Evolutionary conservation across 23 red algal species (phyloP).

Genomic region (Gracilaria domingensis): DNA sequence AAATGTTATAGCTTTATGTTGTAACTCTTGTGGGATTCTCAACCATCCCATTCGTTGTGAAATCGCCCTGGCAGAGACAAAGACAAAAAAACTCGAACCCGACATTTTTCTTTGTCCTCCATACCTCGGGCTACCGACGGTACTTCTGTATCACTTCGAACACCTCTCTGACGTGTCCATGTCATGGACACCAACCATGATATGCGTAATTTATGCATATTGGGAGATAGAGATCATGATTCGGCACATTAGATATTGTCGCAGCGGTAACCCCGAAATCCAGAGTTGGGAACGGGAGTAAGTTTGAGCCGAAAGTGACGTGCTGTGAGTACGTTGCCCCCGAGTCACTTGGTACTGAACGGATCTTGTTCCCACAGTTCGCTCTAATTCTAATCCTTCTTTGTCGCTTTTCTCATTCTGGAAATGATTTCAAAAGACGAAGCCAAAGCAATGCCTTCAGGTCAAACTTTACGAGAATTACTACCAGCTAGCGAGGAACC

Average conservation of each 20-base stretch:
- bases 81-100: not conserved
- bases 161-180: slow-evolving; percentile 33
- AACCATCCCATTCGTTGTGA: too few relatives aligned
- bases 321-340: not conserved
- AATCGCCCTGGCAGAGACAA: too few relatives aligned
- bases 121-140: not conserved
- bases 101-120: slow-evolving; percentile 18
- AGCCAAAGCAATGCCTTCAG: not conserved
- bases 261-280: not conserved
- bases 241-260: not conserved
- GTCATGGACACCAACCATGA: not conserved
- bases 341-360: not conserved
- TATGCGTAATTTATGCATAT: slow-evolving; percentile 22
- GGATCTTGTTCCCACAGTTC: not conserved
- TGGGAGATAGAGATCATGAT: slow-evolving; percentile 22
- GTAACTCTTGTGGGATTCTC: too few relatives aligned
- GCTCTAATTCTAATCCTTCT: not conserved
- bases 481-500: slow-evolving; percentile 10
- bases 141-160: slow-evolving; percentile 18
- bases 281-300: not conserved
- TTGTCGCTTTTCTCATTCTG: not conserved
- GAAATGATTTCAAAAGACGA: slow-evolving; percentile 12
- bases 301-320: not conserved
- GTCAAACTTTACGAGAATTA: slow-evolving; percentile 48
- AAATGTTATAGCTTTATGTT: too few relatives aligned